Evolutionary conservation across 75 land plant genomes (phyloP).

Genomic region (Picea sitchensis): DNA sequence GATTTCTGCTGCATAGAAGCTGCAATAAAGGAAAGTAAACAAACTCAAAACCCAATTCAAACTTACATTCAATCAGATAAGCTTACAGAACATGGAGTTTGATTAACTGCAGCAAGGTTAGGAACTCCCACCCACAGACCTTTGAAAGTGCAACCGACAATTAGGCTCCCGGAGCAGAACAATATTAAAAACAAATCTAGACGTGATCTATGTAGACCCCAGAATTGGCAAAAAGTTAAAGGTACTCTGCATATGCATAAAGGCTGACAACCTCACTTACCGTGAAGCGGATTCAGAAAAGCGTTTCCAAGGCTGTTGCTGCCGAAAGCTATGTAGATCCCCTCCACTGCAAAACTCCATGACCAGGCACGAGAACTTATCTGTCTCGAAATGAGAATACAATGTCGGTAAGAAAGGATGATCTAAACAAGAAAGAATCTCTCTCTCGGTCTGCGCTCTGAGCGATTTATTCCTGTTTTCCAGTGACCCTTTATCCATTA

Average conservation of each 20-base stretch:
- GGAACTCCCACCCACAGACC: no score
- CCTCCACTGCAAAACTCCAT: slow-evolving; percentile 88
- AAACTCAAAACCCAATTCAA: neutral
- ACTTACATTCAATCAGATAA: neutral
- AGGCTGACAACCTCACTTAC: slow-evolving; percentile 19
- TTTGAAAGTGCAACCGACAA: neutral
- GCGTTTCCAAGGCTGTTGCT: slow-evolving; percentile 69
- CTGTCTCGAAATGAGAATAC: slow-evolving; percentile 77
- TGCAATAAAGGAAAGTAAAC: slow-evolving; percentile 4
- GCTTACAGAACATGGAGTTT: neutral
- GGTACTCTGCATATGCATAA: neutral
- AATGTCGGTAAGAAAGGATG: slow-evolving; percentile 78
- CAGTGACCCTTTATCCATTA: slow-evolving; percentile 72
- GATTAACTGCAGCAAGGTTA: no score
- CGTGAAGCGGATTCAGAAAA: slow-evolving; percentile 76
- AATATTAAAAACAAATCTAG: neutral
- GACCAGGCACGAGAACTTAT: slow-evolving; percentile 76
- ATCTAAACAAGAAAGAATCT: slow-evolving; percentile 62
- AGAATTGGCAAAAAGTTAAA: neutral
- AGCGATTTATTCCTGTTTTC: slow-evolving; percentile 73
- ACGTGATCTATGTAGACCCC: neutral
- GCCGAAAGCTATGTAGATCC: slow-evolving; percentile 65
- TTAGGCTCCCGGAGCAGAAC: neutral
- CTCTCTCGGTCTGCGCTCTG: slow-evolving; percentile 77
- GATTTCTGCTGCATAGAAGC: slow-evolving; percentile 24